Evolutionary conservation across 2,329 filamentous ascomycete genomes (phyloP).

Genomic region (Fusarium phyllophilum): DNA sequence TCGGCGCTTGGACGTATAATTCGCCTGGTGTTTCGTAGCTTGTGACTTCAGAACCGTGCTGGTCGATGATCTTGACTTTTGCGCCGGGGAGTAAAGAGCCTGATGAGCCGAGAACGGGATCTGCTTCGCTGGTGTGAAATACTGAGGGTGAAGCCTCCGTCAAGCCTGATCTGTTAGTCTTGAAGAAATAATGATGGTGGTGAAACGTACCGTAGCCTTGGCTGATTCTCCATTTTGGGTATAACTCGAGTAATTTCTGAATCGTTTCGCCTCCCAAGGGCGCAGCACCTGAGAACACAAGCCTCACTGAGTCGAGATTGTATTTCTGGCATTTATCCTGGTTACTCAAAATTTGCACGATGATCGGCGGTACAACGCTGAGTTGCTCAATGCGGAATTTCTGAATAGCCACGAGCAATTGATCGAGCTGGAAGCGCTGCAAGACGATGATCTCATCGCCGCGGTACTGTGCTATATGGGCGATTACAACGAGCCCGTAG

Average conservation of each 20-base stretch:
- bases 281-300: conserved; percentile 60
- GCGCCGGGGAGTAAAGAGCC: conserved; percentile 73
- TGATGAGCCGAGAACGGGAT: conserved; percentile 76
- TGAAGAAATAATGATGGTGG: rapidly evolving
- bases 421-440: conserved; percentile 77
- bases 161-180: conserved; percentile 59
- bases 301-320: conserved; percentile 23
- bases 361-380: conserved; percentile 29
- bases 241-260: conserved; percentile 68
- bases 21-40: conserved; percentile 80
- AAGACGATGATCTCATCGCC: conserved; percentile 80
- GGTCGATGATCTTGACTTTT: conserved; percentile 71
- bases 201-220: conserved; percentile 74
- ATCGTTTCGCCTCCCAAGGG: conserved; percentile 77
- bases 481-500: conserved; percentile 78
- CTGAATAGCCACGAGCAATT: conserved; percentile 57
- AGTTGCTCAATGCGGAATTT: conserved; percentile 33
- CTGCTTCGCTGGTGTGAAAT: conserved; percentile 62
- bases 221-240: conserved; percentile 71
- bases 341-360: conserved; percentile 19
- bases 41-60: conserved; percentile 74
- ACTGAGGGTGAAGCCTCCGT: conserved; percentile 79
- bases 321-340: conserved; percentile 21
- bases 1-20: conserved; percentile 79
- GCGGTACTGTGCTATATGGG: conserved; percentile 72